These are phyloP conservation scores for Cyphellophora europaea DNA, from an alignment of 2,329 filamentous ascomycete genomes.

Conservation along the genomic window DNA sequence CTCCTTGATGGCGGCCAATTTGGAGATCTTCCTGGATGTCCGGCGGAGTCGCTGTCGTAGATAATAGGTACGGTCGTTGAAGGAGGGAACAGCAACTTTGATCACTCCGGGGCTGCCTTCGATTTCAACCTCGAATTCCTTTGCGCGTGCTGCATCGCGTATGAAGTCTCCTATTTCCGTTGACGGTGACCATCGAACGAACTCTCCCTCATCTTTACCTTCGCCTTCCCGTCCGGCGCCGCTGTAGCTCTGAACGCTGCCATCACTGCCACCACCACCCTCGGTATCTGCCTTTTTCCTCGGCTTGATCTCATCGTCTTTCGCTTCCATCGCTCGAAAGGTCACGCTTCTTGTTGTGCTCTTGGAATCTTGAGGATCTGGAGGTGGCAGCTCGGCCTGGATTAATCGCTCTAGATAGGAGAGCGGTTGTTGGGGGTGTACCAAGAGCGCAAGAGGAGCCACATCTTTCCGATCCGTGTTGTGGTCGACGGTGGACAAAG, in stretches of 20 bases:
- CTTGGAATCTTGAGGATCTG: conserved; percentile 51
- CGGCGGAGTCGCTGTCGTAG: conserved; percentile 67
- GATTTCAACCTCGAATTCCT: conserved; percentile 77
- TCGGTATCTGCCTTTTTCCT: conserved; percentile 22
- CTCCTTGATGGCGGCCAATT: conserved; percentile 63
- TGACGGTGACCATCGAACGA: conserved; percentile 79
- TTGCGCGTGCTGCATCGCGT: conserved; percentile 72
- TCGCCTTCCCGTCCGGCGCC: conserved; percentile 56
- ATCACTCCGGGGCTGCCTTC: conserved; percentile 62
- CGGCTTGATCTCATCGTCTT: conserved; percentile 45
- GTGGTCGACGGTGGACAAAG: conserved; percentile 54
- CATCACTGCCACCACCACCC: conserved; percentile 40
- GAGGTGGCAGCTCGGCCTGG: conserved; percentile 70
- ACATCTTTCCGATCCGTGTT: conserved; percentile 57
- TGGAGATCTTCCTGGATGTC: conserved; percentile 58
- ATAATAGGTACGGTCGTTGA: conserved; percentile 85
- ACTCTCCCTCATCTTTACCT: conserved; percentile 41
- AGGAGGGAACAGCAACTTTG: conserved; percentile 72
- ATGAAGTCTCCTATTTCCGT: conserved; percentile 95
- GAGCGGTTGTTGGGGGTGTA: conserved; percentile 83
- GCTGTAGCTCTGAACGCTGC: conserved; percentile 60
- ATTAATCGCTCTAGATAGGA: conserved; percentile 85
- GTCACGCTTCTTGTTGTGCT: conserved; percentile 64
- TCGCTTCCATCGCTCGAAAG: conserved; percentile 71
- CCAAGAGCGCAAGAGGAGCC: conserved; percentile 74